A percentile compares a stretch with the other conserved stretches of the same genome.
These are phyloP conservation scores for Colletotrichum karsti DNA, from an alignment of 2,329 filamentous ascomycete genomes.

Conservation along the genomic window DNA sequence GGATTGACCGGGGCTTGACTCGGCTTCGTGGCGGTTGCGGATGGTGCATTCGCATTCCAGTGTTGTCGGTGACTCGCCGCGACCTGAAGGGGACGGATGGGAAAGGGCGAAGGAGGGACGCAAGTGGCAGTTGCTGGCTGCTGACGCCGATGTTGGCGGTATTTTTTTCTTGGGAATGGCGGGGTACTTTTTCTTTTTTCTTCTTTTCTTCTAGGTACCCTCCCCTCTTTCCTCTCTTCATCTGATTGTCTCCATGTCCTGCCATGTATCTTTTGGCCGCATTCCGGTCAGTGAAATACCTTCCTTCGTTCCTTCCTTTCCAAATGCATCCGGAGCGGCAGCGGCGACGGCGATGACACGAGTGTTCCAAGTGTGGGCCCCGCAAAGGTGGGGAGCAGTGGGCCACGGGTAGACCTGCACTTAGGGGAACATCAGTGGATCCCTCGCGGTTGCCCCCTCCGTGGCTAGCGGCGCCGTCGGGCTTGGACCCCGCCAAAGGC, in stretches of 20 bases:
- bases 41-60: too few relatives aligned
- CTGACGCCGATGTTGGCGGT: not conserved
- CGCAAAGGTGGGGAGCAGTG: not conserved
- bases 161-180: too few relatives aligned
- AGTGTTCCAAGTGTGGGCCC: conserved; percentile 12
- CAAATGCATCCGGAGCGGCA: not conserved
- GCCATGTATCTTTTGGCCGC: too few relatives aligned
- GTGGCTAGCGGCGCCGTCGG: conserved; percentile 9
- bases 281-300: too few relatives aligned
- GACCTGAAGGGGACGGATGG: not conserved
- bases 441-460: not conserved
- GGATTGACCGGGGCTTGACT: too few relatives aligned
- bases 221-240: too few relatives aligned
- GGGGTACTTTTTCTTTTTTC: too few relatives aligned
- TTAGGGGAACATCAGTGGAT: conserved; percentile 27
- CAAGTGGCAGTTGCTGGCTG: not conserved
- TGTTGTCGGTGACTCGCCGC: too few relatives aligned
- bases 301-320: too few relatives aligned
- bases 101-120: not conserved
- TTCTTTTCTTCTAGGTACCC: too few relatives aligned
- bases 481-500: not conserved
- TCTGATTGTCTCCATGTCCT: too few relatives aligned
- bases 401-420: conserved; percentile 28
- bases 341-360: not conserved
- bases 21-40: too few relatives aligned